phyloP scores from a whole-genome alignment of 768 basidiomycete genomes.

The Suillus placidus region DNA sequence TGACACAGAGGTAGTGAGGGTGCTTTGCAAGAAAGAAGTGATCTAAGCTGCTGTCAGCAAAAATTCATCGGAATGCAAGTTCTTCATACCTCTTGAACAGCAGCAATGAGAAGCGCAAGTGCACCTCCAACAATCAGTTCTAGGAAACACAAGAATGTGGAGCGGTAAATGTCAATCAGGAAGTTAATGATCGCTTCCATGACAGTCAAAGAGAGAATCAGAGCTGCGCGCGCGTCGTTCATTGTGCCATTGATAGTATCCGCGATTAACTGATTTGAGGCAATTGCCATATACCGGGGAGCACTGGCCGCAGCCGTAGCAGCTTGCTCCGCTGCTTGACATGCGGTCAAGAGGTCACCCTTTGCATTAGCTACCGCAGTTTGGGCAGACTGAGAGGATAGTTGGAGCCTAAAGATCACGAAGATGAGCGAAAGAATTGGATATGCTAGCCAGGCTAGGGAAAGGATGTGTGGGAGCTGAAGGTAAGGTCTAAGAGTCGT shows the following conservation, averaged over 20 bases:
- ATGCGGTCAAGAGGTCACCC: conserved; percentile 76
- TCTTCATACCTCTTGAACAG: conserved; percentile 75
- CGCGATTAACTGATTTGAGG: conserved; percentile 78
- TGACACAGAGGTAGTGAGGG: conserved; percentile 62
- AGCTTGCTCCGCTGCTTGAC: conserved; percentile 81
- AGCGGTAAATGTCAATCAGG: conserved; percentile 89
- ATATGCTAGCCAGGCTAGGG: conserved; percentile 89
- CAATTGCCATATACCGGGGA: conserved; percentile 85
- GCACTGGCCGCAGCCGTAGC: conserved; percentile 82
- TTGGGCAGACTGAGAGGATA: conserved; percentile 72
- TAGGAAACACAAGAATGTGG: conserved; percentile 91
- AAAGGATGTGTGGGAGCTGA: conserved; percentile 77
- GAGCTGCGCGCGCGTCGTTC: conserved; percentile 70
- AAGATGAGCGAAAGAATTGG: conserved; percentile 89
- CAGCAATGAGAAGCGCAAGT: conserved; percentile 76
- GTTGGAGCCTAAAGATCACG: conserved; percentile 78
- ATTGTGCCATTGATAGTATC: conserved; percentile 80
- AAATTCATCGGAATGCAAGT: not conserved
- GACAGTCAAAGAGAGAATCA: conserved; percentile 74
- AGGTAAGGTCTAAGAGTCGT: conserved; percentile 77
- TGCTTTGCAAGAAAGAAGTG: conserved; percentile 63
- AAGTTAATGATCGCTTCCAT: conserved; percentile 92
- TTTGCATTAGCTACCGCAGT: conserved; percentile 71
- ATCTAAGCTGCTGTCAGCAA: conserved; percentile 50
- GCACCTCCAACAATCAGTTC: conserved; percentile 86